phyloP scores from a whole-genome alignment of 2,329 filamentous ascomycete species.

The Cladorrhinum sp. region DNA sequence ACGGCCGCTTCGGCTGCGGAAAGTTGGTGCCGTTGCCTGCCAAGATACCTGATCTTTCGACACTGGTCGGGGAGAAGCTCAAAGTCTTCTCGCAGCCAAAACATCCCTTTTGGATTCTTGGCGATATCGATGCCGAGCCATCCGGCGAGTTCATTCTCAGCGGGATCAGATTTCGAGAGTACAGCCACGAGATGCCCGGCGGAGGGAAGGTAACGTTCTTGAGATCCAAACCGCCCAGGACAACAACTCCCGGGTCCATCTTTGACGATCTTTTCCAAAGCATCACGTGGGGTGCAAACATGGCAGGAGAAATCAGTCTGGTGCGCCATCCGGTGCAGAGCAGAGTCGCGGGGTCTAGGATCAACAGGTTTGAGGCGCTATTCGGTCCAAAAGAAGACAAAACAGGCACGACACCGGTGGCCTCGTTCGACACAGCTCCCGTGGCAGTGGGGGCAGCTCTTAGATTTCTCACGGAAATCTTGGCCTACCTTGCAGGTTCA shows the following conservation, averaged over 20 bases:
- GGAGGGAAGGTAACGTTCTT: background rate
- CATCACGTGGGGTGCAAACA: conserved; percentile 1
- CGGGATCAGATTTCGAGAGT: background rate
- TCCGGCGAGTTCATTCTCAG: background rate
- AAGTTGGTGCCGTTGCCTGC: background rate
- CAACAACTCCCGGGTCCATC: background rate
- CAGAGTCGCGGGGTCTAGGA: background rate
- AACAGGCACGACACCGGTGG: background rate
- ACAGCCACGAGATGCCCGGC: background rate
- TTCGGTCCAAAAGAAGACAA: background rate
- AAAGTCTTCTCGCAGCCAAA: background rate
- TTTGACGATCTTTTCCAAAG: conserved; percentile 2
- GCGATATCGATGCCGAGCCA: background rate
- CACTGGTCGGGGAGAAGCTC: background rate
- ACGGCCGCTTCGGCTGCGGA: conserved; percentile 2
- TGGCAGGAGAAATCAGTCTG: background rate
- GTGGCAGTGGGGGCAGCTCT: background rate
- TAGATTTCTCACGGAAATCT: background rate
- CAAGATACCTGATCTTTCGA: background rate
- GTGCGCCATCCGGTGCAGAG: background rate
- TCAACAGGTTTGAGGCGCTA: background rate
- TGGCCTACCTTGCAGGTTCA: background rate
- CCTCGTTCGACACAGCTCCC: background rate
- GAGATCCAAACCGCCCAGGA: background rate
- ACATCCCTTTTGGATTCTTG: background rate